These are phyloP conservation scores for Galerina marginata DNA, from an alignment of 768 basidiomycete genomes.

Conservation along the genomic window DNA sequence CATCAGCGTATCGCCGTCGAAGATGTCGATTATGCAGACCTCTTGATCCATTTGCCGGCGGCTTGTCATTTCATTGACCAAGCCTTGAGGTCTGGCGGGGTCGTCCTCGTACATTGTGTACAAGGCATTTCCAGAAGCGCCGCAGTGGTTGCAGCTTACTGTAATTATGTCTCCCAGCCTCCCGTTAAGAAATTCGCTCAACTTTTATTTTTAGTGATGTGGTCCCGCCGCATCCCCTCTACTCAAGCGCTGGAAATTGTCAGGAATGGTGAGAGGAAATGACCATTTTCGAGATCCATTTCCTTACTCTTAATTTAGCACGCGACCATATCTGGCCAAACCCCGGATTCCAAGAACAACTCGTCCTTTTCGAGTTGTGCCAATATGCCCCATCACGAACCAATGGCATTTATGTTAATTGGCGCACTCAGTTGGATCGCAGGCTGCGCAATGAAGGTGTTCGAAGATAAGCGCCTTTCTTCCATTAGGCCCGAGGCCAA, in stretches of 20 bases:
- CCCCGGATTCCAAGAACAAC: conserved; percentile 80
- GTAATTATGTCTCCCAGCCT: conserved; percentile 45
- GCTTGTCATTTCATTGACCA: conserved; percentile 72
- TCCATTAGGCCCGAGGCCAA: neutral
- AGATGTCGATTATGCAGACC: conserved; percentile 72
- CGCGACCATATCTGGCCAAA: conserved; percentile 82
- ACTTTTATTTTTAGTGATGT: conserved; percentile 61
- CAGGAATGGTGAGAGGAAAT: conserved; percentile 53
- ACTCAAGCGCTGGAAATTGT: conserved; percentile 66
- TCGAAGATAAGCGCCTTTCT: conserved; percentile 25
- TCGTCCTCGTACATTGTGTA: conserved; percentile 69
- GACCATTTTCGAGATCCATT: conserved; percentile 4
- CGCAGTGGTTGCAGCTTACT: conserved; percentile 76
- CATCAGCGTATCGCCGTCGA: conserved; percentile 76
- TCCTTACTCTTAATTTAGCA: conserved; percentile 41
- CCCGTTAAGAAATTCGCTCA: conserved; percentile 7
- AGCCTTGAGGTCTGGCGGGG: conserved; percentile 61
- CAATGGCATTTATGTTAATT: conserved; percentile 70
- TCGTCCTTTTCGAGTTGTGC: conserved; percentile 77
- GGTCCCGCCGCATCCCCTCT: conserved; percentile 56
- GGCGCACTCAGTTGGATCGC: conserved; percentile 62
- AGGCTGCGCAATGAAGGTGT: conserved; percentile 49
- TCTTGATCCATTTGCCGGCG: conserved; percentile 67
- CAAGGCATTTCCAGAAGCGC: conserved; percentile 72
- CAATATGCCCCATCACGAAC: conserved; percentile 63